These are phyloP conservation scores for Boehmeria nivea DNA, from an alignment of 306 rosid species.

Conservation along the genomic window DNA sequence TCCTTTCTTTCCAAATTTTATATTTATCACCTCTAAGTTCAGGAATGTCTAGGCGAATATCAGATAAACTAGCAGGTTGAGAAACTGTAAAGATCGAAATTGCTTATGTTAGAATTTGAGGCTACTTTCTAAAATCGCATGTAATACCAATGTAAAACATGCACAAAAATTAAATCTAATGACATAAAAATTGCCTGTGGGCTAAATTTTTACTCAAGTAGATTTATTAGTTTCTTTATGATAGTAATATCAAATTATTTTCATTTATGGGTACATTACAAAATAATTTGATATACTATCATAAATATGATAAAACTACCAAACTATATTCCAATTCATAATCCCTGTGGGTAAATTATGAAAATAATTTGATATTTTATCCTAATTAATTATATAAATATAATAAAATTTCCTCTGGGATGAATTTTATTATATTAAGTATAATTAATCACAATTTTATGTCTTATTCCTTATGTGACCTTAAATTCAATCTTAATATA, in stretches of 20 bases:
- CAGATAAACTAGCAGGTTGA: no score
- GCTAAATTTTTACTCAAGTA: conserved; percentile 6
- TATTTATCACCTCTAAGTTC: background rate
- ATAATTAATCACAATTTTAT: no score
- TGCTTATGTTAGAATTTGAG: background rate
- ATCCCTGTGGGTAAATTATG: conserved; percentile 9
- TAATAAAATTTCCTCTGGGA: background rate
- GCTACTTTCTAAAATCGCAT: background rate
- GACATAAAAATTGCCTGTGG: conserved; percentile 8
- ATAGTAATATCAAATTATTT: background rate
- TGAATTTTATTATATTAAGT: no score
- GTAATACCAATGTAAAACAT: conserved; percentile 12
- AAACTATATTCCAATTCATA: background rate
- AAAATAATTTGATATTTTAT: conserved; percentile 1
- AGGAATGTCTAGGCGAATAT: background rate
- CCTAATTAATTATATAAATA: conserved; percentile 3
- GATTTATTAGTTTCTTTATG: no score
- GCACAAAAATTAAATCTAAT: background rate
- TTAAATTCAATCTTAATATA: no score
- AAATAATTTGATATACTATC: no score
- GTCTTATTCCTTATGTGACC: no score
- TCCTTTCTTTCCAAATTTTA: conserved; percentile 1
- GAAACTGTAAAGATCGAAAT: background rate
- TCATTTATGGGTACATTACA: no score
- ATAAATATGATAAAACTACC: background rate